phyloP scores from a whole-genome alignment of 2,329 filamentous ascomycete species.

The Cylindrodendrum hubeiense region DNA sequence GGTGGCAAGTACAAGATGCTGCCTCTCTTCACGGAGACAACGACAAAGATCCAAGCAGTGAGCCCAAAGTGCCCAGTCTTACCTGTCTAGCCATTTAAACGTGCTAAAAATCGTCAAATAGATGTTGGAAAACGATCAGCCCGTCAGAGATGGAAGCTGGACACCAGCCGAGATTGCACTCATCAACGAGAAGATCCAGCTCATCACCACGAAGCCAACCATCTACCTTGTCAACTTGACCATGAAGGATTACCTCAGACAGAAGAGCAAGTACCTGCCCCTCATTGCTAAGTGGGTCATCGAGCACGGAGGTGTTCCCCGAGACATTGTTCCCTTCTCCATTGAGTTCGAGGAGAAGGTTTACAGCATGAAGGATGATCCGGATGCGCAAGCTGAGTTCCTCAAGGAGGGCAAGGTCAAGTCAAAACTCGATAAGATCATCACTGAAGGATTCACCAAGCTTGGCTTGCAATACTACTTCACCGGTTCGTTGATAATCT shows the following conservation, averaged over 20 bases:
- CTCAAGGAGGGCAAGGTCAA: conserved; percentile 56
- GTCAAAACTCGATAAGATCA: conserved; percentile 56
- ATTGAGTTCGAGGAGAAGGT: conserved; percentile 61
- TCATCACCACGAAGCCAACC: conserved; percentile 59
- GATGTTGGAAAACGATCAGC: conserved; percentile 56
- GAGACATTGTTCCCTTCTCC: conserved; percentile 58
- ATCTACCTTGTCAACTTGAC: conserved; percentile 61
- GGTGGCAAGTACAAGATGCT: conserved; percentile 61
- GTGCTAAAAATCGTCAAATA: conserved; percentile 25
- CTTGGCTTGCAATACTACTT: conserved; percentile 60
- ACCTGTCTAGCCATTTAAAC: not conserved
- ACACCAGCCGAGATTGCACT: conserved; percentile 57
- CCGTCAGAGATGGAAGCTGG: conserved; percentile 57
- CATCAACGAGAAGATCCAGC: conserved; percentile 60
- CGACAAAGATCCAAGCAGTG: conserved; percentile 53
- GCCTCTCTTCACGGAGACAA: conserved; percentile 58
- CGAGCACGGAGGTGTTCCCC: conserved; percentile 55
- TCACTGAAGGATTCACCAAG: conserved; percentile 59
- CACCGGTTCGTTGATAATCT: conserved; percentile 46
- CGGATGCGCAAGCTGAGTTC: conserved; percentile 49
- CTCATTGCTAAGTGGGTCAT: conserved; percentile 59
- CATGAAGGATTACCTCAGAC: conserved; percentile 61
- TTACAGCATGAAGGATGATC: conserved; percentile 53
- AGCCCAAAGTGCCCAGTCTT: conserved; percentile 17
- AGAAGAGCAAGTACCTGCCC: conserved; percentile 60